A percentile compares a stretch with the other conserved stretches of the same genome.
Conservation (phyloP, 257 asterid genomes). For the Jacaranda copaia region DNA sequence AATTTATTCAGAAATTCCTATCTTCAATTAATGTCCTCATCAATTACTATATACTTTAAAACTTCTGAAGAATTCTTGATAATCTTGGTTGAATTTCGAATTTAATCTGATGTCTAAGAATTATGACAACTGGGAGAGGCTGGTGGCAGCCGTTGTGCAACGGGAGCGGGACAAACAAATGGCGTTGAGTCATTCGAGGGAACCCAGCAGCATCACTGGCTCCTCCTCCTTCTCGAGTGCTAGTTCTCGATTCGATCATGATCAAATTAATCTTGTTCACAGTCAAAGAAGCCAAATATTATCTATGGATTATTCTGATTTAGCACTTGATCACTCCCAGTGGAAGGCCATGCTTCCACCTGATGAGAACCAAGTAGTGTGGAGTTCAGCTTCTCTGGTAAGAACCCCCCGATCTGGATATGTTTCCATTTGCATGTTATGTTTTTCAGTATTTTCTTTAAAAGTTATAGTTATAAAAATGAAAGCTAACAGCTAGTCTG, state of each 20-base stretch:
- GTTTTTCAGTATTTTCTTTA: background rate
- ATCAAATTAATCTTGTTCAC: no score
- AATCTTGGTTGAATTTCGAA: background rate
- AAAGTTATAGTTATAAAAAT: no score
- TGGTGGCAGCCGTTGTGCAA: constrained; percentile 17
- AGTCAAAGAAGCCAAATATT: background rate
- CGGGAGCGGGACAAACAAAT: constrained; percentile 18
- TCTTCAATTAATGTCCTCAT: no score
- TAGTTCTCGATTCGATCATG: background rate
- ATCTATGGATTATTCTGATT: background rate
- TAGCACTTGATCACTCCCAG: background rate
- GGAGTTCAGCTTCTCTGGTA: background rate
- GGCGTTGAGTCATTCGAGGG: constrained; percentile 30
- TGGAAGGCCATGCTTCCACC: background rate
- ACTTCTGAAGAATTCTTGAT: background rate
- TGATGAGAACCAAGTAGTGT: background rate
- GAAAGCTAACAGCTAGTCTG: no score
- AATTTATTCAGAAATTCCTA: no score
- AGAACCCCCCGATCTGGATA: no score
- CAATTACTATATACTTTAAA: no score
- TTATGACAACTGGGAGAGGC: background rate
- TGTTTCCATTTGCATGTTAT: no score
- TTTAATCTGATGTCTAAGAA: constrained; percentile 19
- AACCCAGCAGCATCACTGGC: constrained; percentile 4
- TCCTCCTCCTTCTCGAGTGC: background rate